These are phyloP conservation scores for Scleromitrula shiraiana DNA, from an alignment of 2,329 filamentous ascomycete genomes.

Conservation along the genomic window DNA sequence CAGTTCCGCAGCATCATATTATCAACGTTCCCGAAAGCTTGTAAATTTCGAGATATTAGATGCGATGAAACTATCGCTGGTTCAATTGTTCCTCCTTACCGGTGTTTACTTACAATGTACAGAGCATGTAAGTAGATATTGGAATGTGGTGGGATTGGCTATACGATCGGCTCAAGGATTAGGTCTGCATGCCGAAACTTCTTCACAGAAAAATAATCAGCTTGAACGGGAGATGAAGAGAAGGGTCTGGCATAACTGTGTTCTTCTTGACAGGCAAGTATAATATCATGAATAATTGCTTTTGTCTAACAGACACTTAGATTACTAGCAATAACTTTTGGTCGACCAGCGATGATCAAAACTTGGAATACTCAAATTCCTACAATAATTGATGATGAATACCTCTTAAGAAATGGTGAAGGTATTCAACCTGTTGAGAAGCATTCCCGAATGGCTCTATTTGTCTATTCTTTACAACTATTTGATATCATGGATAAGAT, in stretches of 20 bases:
- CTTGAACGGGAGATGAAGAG: slow-evolving; percentile 26
- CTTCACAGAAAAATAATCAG: slow-evolving; percentile 13
- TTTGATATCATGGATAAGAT: slow-evolving; percentile 18
- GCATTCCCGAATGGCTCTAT: slow-evolving; percentile 22
- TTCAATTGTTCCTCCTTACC: slow-evolving; percentile 28
- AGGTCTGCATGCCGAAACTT: slow-evolving; percentile 21
- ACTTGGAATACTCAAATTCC: slow-evolving; percentile 6
- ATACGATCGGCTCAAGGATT: slow-evolving; percentile 27
- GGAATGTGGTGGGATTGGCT: slow-evolving; percentile 27
- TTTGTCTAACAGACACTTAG: slow-evolving; percentile 12
- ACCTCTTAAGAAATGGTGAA: slow-evolving; percentile 18
- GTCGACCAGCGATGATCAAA: slow-evolving; percentile 21
- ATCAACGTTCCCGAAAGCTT: slow-evolving; percentile 23
- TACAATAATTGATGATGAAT: slow-evolving; percentile 28
- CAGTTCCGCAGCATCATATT: slow-evolving; percentile 22
- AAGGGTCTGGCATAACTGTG: slow-evolving; percentile 28
- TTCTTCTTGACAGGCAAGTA: slow-evolving; percentile 21
- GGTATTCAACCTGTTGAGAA: slow-evolving; percentile 18
- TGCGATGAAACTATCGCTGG: slow-evolving; percentile 19
- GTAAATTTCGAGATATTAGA: slow-evolving; percentile 26
- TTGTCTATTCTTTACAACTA: slow-evolving; percentile 17
- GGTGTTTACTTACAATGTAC: slow-evolving; percentile 28
- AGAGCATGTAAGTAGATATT: slow-evolving; percentile 26
- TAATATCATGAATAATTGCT: background rate
- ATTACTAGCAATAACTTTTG: slow-evolving; percentile 25